These are phyloP conservation scores for Sphagnum tenellum DNA, from an alignment of 225 moss, liverwort and hornwort species.

Conservation along the genomic window DNA sequence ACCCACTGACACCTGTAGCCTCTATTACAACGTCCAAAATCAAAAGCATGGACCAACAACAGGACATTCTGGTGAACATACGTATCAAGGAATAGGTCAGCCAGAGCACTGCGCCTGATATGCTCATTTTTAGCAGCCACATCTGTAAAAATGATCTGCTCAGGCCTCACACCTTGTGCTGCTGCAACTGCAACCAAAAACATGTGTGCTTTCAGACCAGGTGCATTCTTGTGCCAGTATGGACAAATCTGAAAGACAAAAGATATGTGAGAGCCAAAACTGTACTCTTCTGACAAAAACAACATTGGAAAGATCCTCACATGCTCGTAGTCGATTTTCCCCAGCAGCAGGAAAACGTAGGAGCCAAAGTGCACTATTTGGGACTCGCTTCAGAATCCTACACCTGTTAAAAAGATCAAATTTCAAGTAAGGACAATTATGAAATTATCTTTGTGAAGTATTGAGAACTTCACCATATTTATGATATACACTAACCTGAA, in stretches of 20 bases:
- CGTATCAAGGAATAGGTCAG: slow-evolving; percentile 96
- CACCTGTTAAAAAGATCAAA: slow-evolving; percentile 40
- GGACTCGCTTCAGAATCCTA: slow-evolving; percentile 85
- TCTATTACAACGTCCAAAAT: too few species aligned
- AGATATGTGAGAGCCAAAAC: too few species aligned
- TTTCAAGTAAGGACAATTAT: too few species aligned
- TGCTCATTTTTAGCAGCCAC: slow-evolving; percentile 98
- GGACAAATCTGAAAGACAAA: too few species aligned
- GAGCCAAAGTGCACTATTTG: slow-evolving; percentile 92
- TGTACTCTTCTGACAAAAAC: too few species aligned
- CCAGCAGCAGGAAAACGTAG: slow-evolving; percentile 95
- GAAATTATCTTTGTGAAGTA: too few species aligned
- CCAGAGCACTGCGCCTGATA: slow-evolving; percentile 80
- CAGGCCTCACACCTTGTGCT: slow-evolving; percentile 81
- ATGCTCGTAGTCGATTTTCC: slow-evolving; percentile 85
- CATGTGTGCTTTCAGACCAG: neutral
- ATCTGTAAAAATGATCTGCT: slow-evolving; percentile 97
- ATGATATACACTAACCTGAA: too few species aligned
- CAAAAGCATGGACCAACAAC: too few species aligned
- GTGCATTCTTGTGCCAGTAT: too few species aligned
- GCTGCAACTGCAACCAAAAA: slow-evolving; percentile 62
- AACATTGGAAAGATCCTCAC: slow-evolving; percentile 25
- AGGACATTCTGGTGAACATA: slow-evolving; percentile 17
- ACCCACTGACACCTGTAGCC: too few species aligned
- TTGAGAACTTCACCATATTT: too few species aligned